phyloP scores from a whole-genome alignment of 495 filamentous ascomycete species.

The Aspergillus indologenus region DNA sequence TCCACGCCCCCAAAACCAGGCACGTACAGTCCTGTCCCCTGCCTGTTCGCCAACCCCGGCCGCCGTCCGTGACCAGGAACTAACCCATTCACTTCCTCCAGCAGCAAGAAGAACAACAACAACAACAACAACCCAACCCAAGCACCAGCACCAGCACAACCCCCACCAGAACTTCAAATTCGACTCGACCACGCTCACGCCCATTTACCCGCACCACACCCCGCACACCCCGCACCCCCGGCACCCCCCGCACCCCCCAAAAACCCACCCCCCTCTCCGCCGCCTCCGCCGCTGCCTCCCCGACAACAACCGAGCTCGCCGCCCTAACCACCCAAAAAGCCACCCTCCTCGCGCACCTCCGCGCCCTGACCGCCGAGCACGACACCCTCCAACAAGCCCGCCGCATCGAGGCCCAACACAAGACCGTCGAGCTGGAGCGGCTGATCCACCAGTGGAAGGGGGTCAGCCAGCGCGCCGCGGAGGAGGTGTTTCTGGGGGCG shows the following conservation, averaged over 20 bases:
- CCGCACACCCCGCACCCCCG: too few relatives aligned
- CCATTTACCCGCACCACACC: conserved; percentile 7
- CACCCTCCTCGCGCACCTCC: conserved; percentile 34
- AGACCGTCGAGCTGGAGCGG: conserved; percentile 45
- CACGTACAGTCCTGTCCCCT: not conserved
- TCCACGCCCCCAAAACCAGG: not conserved
- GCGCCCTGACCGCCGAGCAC: conserved; percentile 35
- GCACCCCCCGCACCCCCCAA: conserved; percentile 3
- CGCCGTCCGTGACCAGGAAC: too few relatives aligned
- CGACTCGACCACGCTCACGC: not conserved
- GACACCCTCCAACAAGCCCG: conserved; percentile 51
- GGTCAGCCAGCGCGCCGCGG: conserved; percentile 48
- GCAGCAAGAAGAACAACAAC: too few relatives aligned
- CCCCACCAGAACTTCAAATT: too few relatives aligned
- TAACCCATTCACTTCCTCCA: too few relatives aligned
- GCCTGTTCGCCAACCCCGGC: too few relatives aligned
- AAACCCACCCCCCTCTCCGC: conserved; percentile 33
- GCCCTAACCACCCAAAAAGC: conserved; percentile 18
- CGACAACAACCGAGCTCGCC: too few relatives aligned
- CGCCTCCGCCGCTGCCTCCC: too few relatives aligned
- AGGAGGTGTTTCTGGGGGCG: conserved; percentile 46
- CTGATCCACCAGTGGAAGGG: conserved; percentile 49
- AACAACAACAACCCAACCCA: not conserved
- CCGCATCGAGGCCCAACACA: conserved; percentile 42
- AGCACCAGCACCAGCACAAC: not conserved